Evolutionary conservation across 2,329 filamentous ascomycete genomes (phyloP).

Genomic region (Hawksworthiomyces lignivorus): DNA sequence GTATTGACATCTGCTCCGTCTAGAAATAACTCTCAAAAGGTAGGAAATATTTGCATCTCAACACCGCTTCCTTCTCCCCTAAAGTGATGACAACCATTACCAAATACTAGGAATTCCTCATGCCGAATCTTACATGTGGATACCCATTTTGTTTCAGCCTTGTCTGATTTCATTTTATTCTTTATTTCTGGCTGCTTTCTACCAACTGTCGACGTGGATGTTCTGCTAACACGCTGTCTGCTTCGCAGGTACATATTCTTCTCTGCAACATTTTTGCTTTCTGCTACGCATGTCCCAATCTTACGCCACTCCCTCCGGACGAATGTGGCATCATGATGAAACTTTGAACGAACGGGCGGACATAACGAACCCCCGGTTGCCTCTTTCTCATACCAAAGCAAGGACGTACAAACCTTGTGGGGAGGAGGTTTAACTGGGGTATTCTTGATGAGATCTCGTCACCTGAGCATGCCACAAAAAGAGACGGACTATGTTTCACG

Average conservation of each 20-base stretch:
- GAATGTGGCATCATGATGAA: conserved; percentile 45
- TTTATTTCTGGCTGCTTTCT: conserved; percentile 6
- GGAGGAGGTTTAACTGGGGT: conserved; percentile 34
- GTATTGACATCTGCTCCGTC: too few relatives aligned
- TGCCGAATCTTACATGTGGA: conserved; percentile 60
- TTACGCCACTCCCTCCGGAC: conserved; percentile 16
- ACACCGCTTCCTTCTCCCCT: conserved; percentile 18
- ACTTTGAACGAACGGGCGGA: conserved; percentile 63
- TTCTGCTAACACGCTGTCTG: conserved; percentile 13
- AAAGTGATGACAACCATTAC: conserved; percentile 53
- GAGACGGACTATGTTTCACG: not conserved
- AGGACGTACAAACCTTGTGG: conserved; percentile 57
- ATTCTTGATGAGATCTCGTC: conserved; percentile 61
- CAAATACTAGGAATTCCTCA: conserved; percentile 59
- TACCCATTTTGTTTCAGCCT: conserved; percentile 54
- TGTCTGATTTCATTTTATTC: conserved; percentile 46
- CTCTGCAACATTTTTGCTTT: conserved; percentile 27
- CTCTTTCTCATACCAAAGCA: conserved; percentile 40
- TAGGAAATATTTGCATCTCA: conserved; percentile 3
- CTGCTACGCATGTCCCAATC: too few relatives aligned
- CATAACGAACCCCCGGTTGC: conserved; percentile 49
- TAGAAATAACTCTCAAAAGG: not conserved
- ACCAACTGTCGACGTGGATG: conserved; percentile 5
- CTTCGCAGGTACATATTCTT: conserved; percentile 13
- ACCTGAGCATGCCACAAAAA: conserved; percentile 44